Percentiles rank a stretch among this genome's conserved stretches.
Conservation (phyloP, 1,139 yeast genomes). For the Magnusiomyces magnusii region DNA sequence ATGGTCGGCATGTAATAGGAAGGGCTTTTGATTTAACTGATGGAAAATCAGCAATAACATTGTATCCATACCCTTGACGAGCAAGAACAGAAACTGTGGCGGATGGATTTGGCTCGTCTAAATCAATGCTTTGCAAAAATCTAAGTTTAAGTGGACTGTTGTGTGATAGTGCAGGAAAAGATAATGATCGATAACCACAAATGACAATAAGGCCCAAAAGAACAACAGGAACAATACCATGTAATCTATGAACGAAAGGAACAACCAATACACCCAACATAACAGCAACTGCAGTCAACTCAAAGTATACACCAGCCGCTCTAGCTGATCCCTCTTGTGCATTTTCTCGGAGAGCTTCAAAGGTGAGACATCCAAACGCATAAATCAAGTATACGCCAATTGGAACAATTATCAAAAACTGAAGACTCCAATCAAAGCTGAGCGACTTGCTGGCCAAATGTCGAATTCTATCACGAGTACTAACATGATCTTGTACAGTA, state of each 20-base stretch:
- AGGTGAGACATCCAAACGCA: constrained; percentile 39
- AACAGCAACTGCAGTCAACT: constrained; percentile 36
- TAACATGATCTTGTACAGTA: constrained; percentile 8
- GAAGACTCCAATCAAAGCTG: constrained; percentile 75
- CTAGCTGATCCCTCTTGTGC: constrained; percentile 54
- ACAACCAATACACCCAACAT: constrained; percentile 50
- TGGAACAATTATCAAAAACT: constrained; percentile 62
- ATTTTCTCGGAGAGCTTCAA: constrained; percentile 62
- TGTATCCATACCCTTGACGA: constrained; percentile 41
- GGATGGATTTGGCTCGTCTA: constrained; percentile 27
- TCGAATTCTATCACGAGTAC: constrained; percentile 21
- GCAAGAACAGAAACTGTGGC: constrained; percentile 46
- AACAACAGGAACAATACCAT: constrained; percentile 42
- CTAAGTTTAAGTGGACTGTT: constrained; percentile 61
- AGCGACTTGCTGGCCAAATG: constrained; percentile 36
- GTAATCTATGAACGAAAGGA: constrained; percentile 67
- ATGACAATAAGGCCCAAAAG: constrained; percentile 35
- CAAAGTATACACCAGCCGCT: constrained; percentile 42
- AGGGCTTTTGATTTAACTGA: constrained; percentile 41
- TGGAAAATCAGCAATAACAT: constrained; percentile 52
- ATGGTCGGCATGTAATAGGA: constrained; percentile 34
- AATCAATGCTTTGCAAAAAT: constrained; percentile 52
- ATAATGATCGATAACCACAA: constrained; percentile 37
- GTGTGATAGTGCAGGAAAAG: constrained; percentile 48
- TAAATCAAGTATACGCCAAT: constrained; percentile 48